Base-by-base conservation (phyloP, 495 filamentous ascomycete genomes). In the Penicillium turbatum region DNA sequence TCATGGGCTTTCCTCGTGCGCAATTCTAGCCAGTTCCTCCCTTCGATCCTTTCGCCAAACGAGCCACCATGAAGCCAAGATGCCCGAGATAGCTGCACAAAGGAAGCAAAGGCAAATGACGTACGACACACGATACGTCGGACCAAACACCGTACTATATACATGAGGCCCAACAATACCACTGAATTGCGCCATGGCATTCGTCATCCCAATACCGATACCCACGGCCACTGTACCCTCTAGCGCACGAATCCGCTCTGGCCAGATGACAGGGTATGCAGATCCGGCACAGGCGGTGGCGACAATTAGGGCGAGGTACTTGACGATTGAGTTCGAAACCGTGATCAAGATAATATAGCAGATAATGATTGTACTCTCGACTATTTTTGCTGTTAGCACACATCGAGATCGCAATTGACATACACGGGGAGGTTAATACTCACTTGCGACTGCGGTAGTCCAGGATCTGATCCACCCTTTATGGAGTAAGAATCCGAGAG, bases 281-380 rank as follows among this genome's bases (percentile, higher is more conserved):
- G 66, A 74, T 0, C 68, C 66, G 0, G 74, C 64, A 44, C 65
- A 69, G 3, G 73, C 63, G 0, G 66, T 70, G 8, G 74, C 72
- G 16, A 76, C 59, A 11, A 75, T 69, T 32, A 76, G 48, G 11
- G 58, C 68, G 8, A 75, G 41, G 41, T 76, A 75, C 53, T 72
- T 74, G 16, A 69, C 71, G 11, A 68, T 40, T 4, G 67, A 53
- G 50, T 70, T 72, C 8, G 37, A 37, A n/a, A 75, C 68, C 0
- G 69, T 76, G 36, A 72, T 71, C 6, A 75, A 62, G 16, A 77
- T 60, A 26, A 77, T 76, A 44, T 76, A 77, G 55, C 73, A 76
- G 41, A 76, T 61, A 1, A 76, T 73, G 3, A 57, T 71, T 21
- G 70, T 71, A 51, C 52, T 57, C 54, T 73, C 72, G 34, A 76